Evolutionary conservation across 73 alveolate genomes (phyloP).

Genomic region (Symbiodinium pilosum): DNA sequence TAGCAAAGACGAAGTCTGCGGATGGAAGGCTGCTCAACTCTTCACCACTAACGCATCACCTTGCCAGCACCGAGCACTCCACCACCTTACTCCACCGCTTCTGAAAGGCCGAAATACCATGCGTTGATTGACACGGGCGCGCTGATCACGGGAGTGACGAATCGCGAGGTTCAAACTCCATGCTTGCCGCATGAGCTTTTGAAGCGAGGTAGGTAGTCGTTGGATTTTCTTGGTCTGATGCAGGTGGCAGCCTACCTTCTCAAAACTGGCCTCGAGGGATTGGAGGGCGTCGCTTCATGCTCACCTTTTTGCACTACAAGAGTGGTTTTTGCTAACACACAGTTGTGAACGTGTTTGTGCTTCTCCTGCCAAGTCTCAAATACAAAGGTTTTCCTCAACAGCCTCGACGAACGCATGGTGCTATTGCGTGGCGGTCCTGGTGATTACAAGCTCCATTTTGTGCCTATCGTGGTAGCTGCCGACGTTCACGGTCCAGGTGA

Average conservation of each 20-base stretch:
- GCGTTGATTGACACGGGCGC: neutral
- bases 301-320: neutral
- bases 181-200: too few relatives aligned
- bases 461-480: too few relatives aligned
- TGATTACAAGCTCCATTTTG: neutral
- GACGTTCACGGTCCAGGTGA: neutral
- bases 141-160: neutral
- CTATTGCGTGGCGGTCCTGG: neutral
- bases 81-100: too few relatives aligned
- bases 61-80: too few relatives aligned
- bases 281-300: neutral
- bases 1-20: neutral
- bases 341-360: too few relatives aligned
- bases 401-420: neutral
- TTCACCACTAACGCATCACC: too few relatives aligned
- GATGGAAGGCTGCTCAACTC: neutral
- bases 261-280: neutral
- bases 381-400: neutral
- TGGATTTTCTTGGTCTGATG: too few relatives aligned
- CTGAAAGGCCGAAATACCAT: neutral
- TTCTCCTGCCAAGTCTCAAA: too few relatives aligned
- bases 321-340: too few relatives aligned
- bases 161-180: neutral
- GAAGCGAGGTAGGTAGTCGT: too few relatives aligned
- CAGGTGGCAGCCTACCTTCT: neutral